Evolutionary conservation across 495 filamentous ascomycete genomes (phyloP).

Genomic region (Clohesyomyces aquaticus): DNA sequence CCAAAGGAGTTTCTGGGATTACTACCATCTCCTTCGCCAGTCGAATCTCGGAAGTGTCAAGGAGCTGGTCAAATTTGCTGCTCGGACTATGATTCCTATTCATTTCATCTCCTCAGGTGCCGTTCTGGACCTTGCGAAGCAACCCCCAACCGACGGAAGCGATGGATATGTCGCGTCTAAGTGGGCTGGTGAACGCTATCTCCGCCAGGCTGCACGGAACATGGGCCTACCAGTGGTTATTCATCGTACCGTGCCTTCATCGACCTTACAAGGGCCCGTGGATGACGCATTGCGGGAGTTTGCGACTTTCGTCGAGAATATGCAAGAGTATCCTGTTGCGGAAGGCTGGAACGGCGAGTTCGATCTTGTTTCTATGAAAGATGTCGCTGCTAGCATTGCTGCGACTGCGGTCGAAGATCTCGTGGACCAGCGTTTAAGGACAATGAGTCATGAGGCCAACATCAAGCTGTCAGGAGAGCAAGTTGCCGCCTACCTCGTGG

Average conservation of each 20-base stretch:
- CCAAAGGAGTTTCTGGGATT: not conserved
- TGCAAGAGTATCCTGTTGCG: no score
- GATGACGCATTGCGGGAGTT: no score
- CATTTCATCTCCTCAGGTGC: not conserved
- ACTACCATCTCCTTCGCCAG: not conserved
- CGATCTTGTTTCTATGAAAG: no score
- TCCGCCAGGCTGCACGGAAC: not conserved
- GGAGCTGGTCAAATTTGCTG: not conserved
- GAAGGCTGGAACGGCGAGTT: no score
- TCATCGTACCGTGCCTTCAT: not conserved
- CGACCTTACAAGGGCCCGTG: no score
- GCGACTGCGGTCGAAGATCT: no score
- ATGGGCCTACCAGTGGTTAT: not conserved
- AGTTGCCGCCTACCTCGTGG: no score
- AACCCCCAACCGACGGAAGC: not conserved
- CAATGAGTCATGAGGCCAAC: no score
- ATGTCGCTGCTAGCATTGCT: no score
- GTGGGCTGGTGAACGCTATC: not conserved
- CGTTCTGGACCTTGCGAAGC: not conserved
- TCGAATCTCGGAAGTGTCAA: not conserved
- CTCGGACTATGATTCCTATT: not conserved
- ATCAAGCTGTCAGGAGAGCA: no score
- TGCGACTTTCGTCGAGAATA: no score
- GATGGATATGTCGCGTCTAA: not conserved
- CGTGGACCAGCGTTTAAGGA: no score